Evolutionary conservation across 2,329 filamentous ascomycete species (phyloP).

Genomic region (Ramularia endophylla): DNA sequence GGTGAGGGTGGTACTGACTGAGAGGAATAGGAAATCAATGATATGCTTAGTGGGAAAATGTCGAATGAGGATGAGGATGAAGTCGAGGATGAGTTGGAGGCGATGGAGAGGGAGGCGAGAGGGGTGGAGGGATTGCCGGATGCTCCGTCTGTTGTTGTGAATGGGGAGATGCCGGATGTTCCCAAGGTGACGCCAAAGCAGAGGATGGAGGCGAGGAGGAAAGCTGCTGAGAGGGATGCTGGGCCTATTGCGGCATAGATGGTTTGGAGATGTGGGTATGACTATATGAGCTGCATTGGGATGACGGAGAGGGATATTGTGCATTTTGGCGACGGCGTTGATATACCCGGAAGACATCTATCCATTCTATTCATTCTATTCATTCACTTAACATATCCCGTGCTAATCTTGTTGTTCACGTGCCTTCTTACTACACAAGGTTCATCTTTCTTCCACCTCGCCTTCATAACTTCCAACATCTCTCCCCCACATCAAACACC

Average conservation of each 20-base stretch:
- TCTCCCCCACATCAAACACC: no score
- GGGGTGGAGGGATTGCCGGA: constrained; percentile 32
- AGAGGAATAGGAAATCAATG: constrained; percentile 69
- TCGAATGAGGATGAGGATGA: constrained; percentile 96
- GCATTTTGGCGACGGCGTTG: constrained; percentile 12
- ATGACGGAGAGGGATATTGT: no score
- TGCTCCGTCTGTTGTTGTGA: constrained; percentile 29
- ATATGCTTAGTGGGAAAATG: constrained; percentile 82
- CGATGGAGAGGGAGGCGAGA: constrained; percentile 61
- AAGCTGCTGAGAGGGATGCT: constrained; percentile 11
- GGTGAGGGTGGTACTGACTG: constrained; percentile 5
- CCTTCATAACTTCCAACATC: no score
- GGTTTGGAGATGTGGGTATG: background rate
- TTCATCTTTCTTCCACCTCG: no score
- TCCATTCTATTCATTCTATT: no score
- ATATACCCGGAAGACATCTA: constrained; percentile 6
- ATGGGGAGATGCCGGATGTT: constrained; percentile 28
- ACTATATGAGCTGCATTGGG: background rate
- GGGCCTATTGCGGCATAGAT: constrained; percentile 23
- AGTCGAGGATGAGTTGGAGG: constrained; percentile 89
- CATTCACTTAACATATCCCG: no score
- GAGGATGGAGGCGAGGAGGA: constrained; percentile 20
- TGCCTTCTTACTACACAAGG: no score
- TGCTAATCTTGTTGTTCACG: no score
- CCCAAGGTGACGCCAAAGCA: constrained; percentile 23